Percentiles rank a stretch among this genome's conserved stretches.
These are phyloP conservation scores for Tricholoma matsutake DNA, from an alignment of 768 basidiomycete genomes.

Conservation along the genomic window DNA sequence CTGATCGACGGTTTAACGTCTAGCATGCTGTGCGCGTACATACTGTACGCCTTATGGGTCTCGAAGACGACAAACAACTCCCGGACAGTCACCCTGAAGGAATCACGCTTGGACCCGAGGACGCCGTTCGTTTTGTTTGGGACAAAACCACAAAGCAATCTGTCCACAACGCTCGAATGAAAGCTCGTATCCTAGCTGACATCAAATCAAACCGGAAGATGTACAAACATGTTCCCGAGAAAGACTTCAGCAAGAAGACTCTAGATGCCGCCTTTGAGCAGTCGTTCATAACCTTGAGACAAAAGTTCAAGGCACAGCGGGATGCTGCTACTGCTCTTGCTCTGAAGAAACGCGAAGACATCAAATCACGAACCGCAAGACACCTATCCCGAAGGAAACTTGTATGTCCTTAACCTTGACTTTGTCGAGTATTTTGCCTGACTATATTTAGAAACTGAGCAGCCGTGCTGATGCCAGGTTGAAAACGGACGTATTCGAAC, in stretches of 20 bases:
- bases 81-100: slow-evolving; percentile 65
- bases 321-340: slow-evolving; percentile 43
- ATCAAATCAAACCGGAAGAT: slow-evolving; percentile 50
- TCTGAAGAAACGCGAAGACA: slow-evolving; percentile 52
- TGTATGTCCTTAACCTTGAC: slow-evolving; percentile 37
- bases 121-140: slow-evolving; percentile 78
- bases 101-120: slow-evolving; percentile 35
- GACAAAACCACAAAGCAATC: slow-evolving; percentile 75
- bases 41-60: slow-evolving; percentile 54
- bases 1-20: slow-evolving; percentile 1
- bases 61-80: slow-evolving; percentile 53
- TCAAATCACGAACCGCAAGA: slow-evolving; percentile 60
- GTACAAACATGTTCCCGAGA: slow-evolving; percentile 63
- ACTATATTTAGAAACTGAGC: slow-evolving; percentile 54
- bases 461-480: slow-evolving; percentile 61
- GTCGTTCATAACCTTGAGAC: slow-evolving; percentile 62
- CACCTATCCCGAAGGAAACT: slow-evolving; percentile 59
- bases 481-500: slow-evolving; percentile 50
- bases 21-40: slow-evolving; percentile 74
- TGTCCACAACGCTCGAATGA: slow-evolving; percentile 71
- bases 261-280: slow-evolving; percentile 68
- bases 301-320: slow-evolving; percentile 62
- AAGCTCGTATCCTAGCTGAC: slow-evolving; percentile 57
- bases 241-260: slow-evolving; percentile 61
- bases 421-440: slow-evolving; percentile 6